Base-by-base conservation (phyloP, 345 rosid species). In the Murraya koenigii region DNA sequence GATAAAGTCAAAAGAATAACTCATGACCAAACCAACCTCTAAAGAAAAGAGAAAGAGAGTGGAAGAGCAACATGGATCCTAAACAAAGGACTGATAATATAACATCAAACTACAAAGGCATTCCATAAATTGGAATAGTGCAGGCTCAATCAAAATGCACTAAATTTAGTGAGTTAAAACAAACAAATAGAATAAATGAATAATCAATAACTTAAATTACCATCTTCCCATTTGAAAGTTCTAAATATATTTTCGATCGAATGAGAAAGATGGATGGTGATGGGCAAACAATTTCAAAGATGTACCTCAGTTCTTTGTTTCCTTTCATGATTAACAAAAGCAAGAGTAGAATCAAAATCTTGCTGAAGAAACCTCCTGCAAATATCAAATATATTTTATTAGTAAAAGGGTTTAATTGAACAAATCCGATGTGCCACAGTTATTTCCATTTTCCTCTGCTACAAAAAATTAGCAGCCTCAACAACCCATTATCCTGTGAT, bases 301-400 rank as follows among this genome's bases (percentile, higher is more conserved):
- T 75, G 52, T 83, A 94, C 98, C 97, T 94, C 97, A 49, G 80
- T 86, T 87, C 94, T 83, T 86, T 92, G 97, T 83, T 89, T 94
- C 83, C 98, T 87, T 87, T 94, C 98, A 73, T 92, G 92, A 84
- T 94, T 96, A 82, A 86, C 89, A 77, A 83, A 91, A 75, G 97
- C 97, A 87, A 96, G 94, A 66, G 92, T 92, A 75, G 97, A 64
- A 83, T 94, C 99, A 84, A 96, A 96, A 88, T 94, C 97, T 84
- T 88, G 98, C 87, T 87, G 95, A 83, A 92, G 93, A 81, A 88
- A 88, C 85, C 97, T 87, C 94, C 99, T 96, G 90, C 85, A 81
- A 76, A 79, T 60, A 81, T 36, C 60, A 72, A 75, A 76, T 17
- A 70, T 54, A 79, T 36, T 28, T 39, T 56, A 65, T n/a, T 13